Conservation (phyloP, 2,329 filamentous ascomycete genomes). For the Corinectria fuckeliana region DNA sequence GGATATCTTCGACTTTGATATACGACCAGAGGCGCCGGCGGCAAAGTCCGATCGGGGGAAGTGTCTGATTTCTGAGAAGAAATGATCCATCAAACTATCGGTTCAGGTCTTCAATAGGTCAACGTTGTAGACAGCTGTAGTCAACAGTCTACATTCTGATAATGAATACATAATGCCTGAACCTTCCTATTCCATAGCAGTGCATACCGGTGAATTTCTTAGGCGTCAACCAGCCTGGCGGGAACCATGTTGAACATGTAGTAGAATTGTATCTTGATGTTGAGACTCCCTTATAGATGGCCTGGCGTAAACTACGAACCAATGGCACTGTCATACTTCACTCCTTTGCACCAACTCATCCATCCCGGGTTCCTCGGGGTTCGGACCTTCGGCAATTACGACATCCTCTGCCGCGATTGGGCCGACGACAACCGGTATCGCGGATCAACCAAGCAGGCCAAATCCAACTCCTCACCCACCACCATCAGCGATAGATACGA, state of each 20-base stretch:
- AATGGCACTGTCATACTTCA: background rate
- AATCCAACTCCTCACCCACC: conserved; percentile 1
- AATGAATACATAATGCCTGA: no score
- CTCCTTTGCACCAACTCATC: background rate
- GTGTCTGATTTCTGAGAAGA: conserved; percentile 25
- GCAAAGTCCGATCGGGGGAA: conserved; percentile 37
- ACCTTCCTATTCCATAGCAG: no score
- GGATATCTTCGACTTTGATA: conserved; percentile 96
- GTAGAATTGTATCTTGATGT: no score
- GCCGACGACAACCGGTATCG: conserved; percentile 13
- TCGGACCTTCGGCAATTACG: background rate
- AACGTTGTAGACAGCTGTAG: background rate
- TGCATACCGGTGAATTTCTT: no score
- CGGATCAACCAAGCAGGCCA: background rate
- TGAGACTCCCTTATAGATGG: no score
- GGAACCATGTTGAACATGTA: no score
- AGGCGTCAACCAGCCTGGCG: no score
- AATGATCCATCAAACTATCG: no score
- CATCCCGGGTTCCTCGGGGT: background rate
- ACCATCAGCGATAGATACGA: background rate
- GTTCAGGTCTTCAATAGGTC: no score
- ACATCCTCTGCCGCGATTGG: conserved; percentile 9
- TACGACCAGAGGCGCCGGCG: conserved; percentile 68
- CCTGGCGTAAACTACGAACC: no score
- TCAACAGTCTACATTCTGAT: background rate